These are phyloP conservation scores for Monilinia vaccinii-corymbosi DNA, from an alignment of 2,329 filamentous ascomycete genomes.

Conservation along the genomic window DNA sequence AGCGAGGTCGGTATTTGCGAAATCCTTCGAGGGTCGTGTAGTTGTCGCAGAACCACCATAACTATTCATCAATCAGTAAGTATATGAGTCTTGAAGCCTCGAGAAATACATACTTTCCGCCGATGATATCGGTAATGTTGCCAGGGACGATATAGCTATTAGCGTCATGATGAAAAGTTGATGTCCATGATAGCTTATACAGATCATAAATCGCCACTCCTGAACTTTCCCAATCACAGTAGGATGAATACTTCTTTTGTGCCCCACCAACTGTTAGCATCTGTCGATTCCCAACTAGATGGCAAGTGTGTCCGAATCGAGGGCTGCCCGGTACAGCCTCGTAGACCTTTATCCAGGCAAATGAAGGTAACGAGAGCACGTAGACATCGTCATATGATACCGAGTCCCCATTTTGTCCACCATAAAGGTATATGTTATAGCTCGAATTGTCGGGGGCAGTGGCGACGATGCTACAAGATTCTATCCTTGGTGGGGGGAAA, in stretches of 20 bases:
- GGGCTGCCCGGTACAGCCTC: slow-evolving; percentile 26
- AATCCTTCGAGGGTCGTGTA: not conserved
- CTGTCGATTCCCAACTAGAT: slow-evolving; percentile 31
- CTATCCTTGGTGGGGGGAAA: slow-evolving; percentile 34
- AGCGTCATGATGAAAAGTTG: slow-evolving; percentile 24
- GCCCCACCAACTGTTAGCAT: slow-evolving; percentile 35
- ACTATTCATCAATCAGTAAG: slow-evolving; percentile 1
- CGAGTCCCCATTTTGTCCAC: slow-evolving; percentile 33
- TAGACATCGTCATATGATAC: slow-evolving; percentile 35
- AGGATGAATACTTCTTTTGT: slow-evolving; percentile 2
- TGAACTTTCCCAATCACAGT: slow-evolving; percentile 29
- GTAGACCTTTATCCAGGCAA: slow-evolving; percentile 33
- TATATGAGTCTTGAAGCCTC: not conserved
- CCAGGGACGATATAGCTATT: slow-evolving; percentile 24
- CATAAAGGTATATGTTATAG: slow-evolving; percentile 41
- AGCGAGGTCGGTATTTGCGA: not conserved
- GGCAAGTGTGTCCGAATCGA: slow-evolving; percentile 35
- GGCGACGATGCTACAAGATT: slow-evolving; percentile 35
- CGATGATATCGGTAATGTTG: slow-evolving; percentile 23
- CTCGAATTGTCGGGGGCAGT: slow-evolving; percentile 37
- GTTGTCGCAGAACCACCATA: slow-evolving; percentile 1
- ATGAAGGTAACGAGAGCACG: slow-evolving; percentile 37
- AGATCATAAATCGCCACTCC: slow-evolving; percentile 30
- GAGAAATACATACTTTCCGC: slow-evolving; percentile 21
- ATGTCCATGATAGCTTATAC: slow-evolving; percentile 27